phyloP scores from a whole-genome alignment of 495 filamentous ascomycete species.

The Friedmanniomyces endolithicus region DNA sequence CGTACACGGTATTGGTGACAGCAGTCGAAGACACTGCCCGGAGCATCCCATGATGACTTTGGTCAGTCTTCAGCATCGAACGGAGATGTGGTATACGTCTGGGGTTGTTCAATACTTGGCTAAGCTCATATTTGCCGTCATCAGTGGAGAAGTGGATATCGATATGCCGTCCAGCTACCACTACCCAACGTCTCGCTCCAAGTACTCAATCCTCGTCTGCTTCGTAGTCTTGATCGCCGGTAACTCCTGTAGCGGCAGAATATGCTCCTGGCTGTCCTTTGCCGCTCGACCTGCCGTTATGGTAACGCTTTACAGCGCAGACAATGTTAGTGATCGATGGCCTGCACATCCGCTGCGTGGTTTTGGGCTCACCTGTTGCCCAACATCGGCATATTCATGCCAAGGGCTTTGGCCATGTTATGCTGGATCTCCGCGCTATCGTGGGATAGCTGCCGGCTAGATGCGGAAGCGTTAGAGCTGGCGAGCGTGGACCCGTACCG shows the following conservation, averaged over 20 bases:
- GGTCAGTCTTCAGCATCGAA: no score
- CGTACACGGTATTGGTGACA: no score
- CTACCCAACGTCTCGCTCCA: not conserved
- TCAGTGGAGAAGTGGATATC: no score
- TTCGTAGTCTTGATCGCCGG: constrained; percentile 1
- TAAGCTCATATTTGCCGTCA: no score
- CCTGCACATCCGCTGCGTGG: not conserved
- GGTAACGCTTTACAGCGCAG: not conserved
- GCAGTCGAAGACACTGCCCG: no score
- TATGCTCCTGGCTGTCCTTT: constrained; percentile 2
- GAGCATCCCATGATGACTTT: no score
- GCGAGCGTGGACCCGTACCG: not conserved
- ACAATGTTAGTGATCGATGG: not conserved
- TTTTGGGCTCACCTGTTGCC: not conserved
- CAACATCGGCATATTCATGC: constrained; percentile 4
- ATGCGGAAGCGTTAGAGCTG: not conserved
- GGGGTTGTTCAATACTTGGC: no score
- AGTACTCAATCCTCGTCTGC: not conserved
- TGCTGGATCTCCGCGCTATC: constrained; percentile 6
- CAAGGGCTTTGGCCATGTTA: constrained; percentile 2
- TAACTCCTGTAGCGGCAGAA: not conserved
- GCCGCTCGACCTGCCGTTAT: not conserved
- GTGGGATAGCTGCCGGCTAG: not conserved
- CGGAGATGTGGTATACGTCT: no score
- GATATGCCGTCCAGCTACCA: no score